phyloP scores from a whole-genome alignment of 2,329 filamentous ascomycete species.

The Dactylonectria estremocensis region DNA sequence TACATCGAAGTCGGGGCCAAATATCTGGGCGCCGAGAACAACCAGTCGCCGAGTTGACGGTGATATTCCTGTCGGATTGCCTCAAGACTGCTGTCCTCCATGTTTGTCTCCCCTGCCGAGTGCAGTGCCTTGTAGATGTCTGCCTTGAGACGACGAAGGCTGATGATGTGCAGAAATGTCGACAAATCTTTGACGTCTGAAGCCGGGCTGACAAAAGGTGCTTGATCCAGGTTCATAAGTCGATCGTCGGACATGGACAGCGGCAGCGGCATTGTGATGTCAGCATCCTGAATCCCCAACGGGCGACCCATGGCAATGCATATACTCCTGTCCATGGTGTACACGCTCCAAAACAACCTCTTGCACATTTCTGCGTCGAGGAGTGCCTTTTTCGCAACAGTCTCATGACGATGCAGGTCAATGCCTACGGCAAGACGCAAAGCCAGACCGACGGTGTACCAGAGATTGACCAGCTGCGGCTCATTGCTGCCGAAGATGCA shows the following conservation, averaged over 20 bases:
- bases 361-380: slow-evolving; percentile 43
- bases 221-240: slow-evolving; percentile 28
- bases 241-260: slow-evolving; percentile 39
- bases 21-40: slow-evolving; percentile 40
- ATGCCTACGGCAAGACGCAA: slow-evolving; percentile 42
- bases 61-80: slow-evolving; percentile 42
- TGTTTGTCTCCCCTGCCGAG: slow-evolving; percentile 38
- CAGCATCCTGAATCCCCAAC: slow-evolving; percentile 40
- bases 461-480: slow-evolving; percentile 42
- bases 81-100: slow-evolving; percentile 37
- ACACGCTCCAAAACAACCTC: slow-evolving; percentile 42
- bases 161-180: slow-evolving; percentile 41
- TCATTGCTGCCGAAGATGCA: slow-evolving; percentile 45
- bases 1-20: slow-evolving; percentile 43
- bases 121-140: slow-evolving; percentile 42
- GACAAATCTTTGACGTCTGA: slow-evolving; percentile 42
- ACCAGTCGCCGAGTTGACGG: slow-evolving; percentile 40
- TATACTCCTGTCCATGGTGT: slow-evolving; percentile 44
- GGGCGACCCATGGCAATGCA: slow-evolving; percentile 40
- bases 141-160: slow-evolving; percentile 39
- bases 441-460: slow-evolving; percentile 44
- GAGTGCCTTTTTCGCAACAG: slow-evolving; percentile 26
- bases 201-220: slow-evolving; percentile 32
- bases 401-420: slow-evolving; percentile 42
- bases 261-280: slow-evolving; percentile 40